Percentiles rank a stretch among this genome's conserved stretches.
These are phyloP conservation scores for Hypoxylon sp. DNA, from an alignment of 2,329 filamentous ascomycete genomes.

Conservation along the genomic window DNA sequence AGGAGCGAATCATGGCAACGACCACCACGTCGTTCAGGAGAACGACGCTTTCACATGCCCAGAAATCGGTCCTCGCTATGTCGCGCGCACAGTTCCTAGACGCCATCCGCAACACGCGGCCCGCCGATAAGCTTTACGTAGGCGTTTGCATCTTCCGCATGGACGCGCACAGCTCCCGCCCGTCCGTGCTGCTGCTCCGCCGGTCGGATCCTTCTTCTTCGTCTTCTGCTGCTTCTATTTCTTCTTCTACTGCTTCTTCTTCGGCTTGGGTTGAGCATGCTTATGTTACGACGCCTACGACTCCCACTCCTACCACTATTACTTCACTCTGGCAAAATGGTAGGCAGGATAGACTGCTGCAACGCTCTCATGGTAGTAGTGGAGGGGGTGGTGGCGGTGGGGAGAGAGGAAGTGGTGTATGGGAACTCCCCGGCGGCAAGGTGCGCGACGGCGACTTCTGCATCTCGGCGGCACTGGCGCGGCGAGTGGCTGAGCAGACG, in stretches of 20 bases:
- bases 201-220: constrained; percentile 18
- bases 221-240: not conserved
- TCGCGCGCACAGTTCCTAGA: constrained; percentile 51
- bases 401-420: constrained; percentile 20
- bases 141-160: constrained; percentile 53
- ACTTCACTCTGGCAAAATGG: not conserved
- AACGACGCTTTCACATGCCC: constrained; percentile 46
- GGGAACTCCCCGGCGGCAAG: constrained; percentile 51
- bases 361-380: not conserved
- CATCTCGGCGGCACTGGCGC: constrained; percentile 51
- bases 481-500: constrained; percentile 48
- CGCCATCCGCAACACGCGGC: constrained; percentile 29
- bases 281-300: not conserved
- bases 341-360: constrained; percentile 5
- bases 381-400: not conserved
- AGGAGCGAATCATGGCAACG: constrained; percentile 15
- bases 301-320: not conserved
- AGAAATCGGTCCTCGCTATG: constrained; percentile 53
- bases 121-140: constrained; percentile 46
- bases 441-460: constrained; percentile 51
- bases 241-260: not conserved
- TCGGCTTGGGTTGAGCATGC: not conserved
- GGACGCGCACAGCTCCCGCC: constrained; percentile 47
- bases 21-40: constrained; percentile 13
- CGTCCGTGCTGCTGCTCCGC: constrained; percentile 49